Percentiles rank a stretch among this genome's conserved stretches.
Evolutionary conservation across 345 rosid genomes (phyloP).

Genomic region (Eucalyptus erythrocorys): DNA sequence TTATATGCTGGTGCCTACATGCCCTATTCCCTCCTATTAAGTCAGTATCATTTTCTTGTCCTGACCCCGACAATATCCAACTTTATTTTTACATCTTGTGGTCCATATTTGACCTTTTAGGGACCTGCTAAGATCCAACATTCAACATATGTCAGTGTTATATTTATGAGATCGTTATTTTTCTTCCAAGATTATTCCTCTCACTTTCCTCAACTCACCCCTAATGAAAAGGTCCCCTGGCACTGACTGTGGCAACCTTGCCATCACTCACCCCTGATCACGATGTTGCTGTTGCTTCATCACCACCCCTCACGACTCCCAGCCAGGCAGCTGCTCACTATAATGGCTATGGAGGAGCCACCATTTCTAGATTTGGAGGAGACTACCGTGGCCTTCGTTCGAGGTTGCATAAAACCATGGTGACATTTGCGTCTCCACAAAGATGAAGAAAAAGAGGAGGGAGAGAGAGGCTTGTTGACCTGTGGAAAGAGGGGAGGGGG

Average conservation of each 20-base stretch:
- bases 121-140: neutral
- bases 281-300: neutral
- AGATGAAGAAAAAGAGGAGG: neutral
- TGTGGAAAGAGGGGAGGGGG: neutral
- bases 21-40: neutral
- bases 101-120: neutral
- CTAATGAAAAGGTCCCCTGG: neutral
- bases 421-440: neutral
- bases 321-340: neutral
- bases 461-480: neutral
- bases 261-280: neutral
- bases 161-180: neutral
- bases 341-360: neutral
- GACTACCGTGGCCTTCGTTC: neutral
- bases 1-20: too few species aligned
- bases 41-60: neutral
- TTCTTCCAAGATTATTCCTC: neutral
- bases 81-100: neutral
- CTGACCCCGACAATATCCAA: neutral
- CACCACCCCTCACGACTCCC: neutral
- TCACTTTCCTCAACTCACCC: neutral
- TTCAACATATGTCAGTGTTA: neutral
- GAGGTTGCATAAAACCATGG: neutral
- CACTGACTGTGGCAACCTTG: neutral
- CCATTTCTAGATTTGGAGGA: neutral